A percentile compares a stretch with the other conserved stretches of the same genome.
These are phyloP conservation scores for Penicillium atrosanguineum DNA, from an alignment of 495 filamentous ascomycete genomes.

Conservation along the genomic window DNA sequence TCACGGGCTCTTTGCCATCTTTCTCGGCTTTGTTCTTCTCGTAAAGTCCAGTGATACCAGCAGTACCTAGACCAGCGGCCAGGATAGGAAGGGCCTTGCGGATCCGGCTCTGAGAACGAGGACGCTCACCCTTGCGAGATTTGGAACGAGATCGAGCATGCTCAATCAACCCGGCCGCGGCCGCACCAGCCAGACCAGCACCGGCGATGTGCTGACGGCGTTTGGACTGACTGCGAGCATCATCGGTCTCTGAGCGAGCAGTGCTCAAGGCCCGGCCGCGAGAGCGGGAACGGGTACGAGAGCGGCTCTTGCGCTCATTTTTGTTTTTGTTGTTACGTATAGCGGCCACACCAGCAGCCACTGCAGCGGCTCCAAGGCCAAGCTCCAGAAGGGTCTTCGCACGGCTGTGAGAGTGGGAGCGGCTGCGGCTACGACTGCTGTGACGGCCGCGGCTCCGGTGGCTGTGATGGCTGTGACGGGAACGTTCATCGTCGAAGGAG, in stretches of 20 bases:
- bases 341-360: constrained; percentile 77
- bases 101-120: constrained; percentile 58
- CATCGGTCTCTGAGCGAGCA: constrained; percentile 26
- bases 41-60: constrained; percentile 76
- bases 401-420: constrained; percentile 57
- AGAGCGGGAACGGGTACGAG: constrained; percentile 49
- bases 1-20: constrained; percentile 46
- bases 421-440: constrained; percentile 42
- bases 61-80: constrained; percentile 74
- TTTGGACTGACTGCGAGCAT: constrained; percentile 54
- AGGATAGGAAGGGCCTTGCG: constrained; percentile 62
- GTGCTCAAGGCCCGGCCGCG: constrained; percentile 50
- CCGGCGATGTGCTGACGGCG: constrained; percentile 70
- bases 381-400: constrained; percentile 64
- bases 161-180: constrained; percentile 72
- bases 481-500: constrained; percentile 50
- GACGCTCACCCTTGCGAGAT: constrained; percentile 47
- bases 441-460: constrained; percentile 36
- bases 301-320: constrained; percentile 69
- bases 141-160: constrained; percentile 71
- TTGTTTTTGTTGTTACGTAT: constrained; percentile 63
- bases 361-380: constrained; percentile 76
- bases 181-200: constrained; percentile 75
- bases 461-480: constrained; percentile 33
- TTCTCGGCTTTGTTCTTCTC: constrained; percentile 73